Evolutionary conservation across 305 asterid genomes (phyloP), one percentile per base, ranked within the genome.

Genomic region (Solanum hybrid): DNA sequence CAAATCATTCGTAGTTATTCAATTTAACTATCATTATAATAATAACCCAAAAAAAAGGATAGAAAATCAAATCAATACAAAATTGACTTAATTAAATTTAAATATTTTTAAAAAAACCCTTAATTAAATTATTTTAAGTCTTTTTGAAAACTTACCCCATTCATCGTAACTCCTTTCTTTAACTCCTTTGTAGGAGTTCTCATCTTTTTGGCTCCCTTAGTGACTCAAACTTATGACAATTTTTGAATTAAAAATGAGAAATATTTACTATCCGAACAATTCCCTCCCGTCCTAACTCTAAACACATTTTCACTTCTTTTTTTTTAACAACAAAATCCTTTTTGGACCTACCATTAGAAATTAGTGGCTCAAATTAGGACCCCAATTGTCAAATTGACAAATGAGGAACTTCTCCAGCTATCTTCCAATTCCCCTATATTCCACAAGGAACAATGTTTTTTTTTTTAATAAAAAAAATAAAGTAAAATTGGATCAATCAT

Each of bases 191-290:
- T 3, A 7, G 0, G 24, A 57, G 5, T 8, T 57, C 0, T 20
- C 11, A 7, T 61, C 2, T 61, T 61, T 61, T 20, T 61, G 0
- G 11, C 26, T 61, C 4, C 0, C 2, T 22, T 20, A 0, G 8
- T 45, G 65, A 45, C 3, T 45, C 8, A 0, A 57, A 57, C 9
- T 5, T 7, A 57, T 6, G 10, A 17, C 0, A 57, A 17, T 57
- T 20, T 57, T 57, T 0, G 0, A 57, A 20, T 20, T 1, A 0
- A 20, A 57, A 57, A 57, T 57, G 0, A 57, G 2, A 0, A 57
- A 61, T 61, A 20, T 3, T 20, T 61, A 61, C 5, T 20, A 1
- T 20, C 1, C 11, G 72, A 61, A 0, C 2, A 61, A 61, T 0
- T 61, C 11, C 5, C 11, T 57, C 72, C 1, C 2, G 2, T 61